phyloP scores from a whole-genome alignment of 768 basidiomycete species.

The Postia placenta region DNA sequence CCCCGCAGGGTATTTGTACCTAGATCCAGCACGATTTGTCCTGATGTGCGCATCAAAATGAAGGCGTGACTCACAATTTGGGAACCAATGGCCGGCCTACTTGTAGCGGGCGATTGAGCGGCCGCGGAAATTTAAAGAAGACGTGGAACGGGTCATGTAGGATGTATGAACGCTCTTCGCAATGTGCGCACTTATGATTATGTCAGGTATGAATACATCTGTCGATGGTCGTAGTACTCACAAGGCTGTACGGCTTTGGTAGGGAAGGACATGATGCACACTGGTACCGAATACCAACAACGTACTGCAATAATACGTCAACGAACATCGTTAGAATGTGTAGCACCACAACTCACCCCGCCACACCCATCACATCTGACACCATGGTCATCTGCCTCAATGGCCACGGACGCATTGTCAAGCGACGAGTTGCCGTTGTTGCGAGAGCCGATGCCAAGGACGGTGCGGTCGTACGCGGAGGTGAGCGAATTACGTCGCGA shows the following conservation, averaged over 20 bases:
- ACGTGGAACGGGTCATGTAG: slow-evolving; percentile 81
- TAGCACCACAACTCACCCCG: slow-evolving; percentile 46
- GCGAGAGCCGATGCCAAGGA: slow-evolving; percentile 44
- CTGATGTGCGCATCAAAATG: slow-evolving; percentile 9
- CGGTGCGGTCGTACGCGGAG: slow-evolving; percentile 61
- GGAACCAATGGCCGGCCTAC: slow-evolving; percentile 62
- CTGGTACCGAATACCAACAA: slow-evolving; percentile 78
- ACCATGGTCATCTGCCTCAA: slow-evolving; percentile 44
- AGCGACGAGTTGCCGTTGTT: slow-evolving; percentile 1
- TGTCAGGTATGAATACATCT: neutral
- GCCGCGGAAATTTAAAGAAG: slow-evolving; percentile 84
- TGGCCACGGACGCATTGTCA: neutral
- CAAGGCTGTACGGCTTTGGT: slow-evolving; percentile 67
- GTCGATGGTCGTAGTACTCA: slow-evolving; percentile 28
- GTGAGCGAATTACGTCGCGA: slow-evolving; percentile 53
- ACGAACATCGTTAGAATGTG: too few species aligned
- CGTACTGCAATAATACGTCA: slow-evolving; percentile 54
- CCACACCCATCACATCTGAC: slow-evolving; percentile 57
- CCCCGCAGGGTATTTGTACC: slow-evolving; percentile 62
- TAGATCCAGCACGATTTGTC: too few species aligned
- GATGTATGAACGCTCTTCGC: slow-evolving; percentile 72
- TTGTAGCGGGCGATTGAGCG: slow-evolving; percentile 57
- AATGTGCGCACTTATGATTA: slow-evolving; percentile 60
- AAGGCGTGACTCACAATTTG: slow-evolving; percentile 40
- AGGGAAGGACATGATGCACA: slow-evolving; percentile 85